Conservation (phyloP, 2,329 filamentous ascomycete genomes). For the Colletotrichum sp. region DNA sequence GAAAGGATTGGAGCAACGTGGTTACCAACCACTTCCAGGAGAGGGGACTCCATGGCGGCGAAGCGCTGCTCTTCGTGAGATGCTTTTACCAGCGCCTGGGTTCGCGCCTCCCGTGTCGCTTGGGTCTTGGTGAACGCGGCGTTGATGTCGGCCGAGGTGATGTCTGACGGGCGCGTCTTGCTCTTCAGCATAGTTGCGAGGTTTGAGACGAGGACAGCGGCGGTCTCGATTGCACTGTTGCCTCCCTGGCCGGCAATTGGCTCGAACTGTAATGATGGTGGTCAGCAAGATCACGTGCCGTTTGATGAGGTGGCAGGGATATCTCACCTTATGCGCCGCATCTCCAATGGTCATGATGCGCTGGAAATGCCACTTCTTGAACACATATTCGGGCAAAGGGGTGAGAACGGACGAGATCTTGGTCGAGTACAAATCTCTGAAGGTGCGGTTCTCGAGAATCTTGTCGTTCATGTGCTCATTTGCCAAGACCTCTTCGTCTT, state of each 20-base stretch:
- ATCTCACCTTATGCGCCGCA: constrained; percentile 34
- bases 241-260: constrained; percentile 30
- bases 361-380: constrained; percentile 36
- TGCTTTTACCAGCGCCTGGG: constrained; percentile 3
- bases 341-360: constrained; percentile 36
- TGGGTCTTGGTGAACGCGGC: constrained; percentile 24
- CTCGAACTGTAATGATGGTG: constrained; percentile 22
- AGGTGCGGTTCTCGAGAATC: constrained; percentile 28
- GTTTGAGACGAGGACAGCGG: constrained; percentile 27
- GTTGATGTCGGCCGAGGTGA: constrained; percentile 20
- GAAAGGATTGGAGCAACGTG: background rate
- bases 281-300: background rate
- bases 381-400: constrained; percentile 36
- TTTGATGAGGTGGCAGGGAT: background rate
- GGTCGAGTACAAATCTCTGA: constrained; percentile 34
- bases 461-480: constrained; percentile 25
- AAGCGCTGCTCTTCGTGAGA: constrained; percentile 24
- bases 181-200: constrained; percentile 10
- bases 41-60: constrained; percentile 22
- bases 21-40: background rate
- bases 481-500: constrained; percentile 33
- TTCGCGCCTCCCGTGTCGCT: constrained; percentile 17
- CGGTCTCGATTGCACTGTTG: constrained; percentile 31
- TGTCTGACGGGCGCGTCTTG: background rate
- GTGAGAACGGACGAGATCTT: constrained; percentile 32